Percentiles rank a stretch among this genome's conserved stretches.
Conservation (phyloP, 352 stramenopile genomes). For the Pythium pyrilobum region DNA sequence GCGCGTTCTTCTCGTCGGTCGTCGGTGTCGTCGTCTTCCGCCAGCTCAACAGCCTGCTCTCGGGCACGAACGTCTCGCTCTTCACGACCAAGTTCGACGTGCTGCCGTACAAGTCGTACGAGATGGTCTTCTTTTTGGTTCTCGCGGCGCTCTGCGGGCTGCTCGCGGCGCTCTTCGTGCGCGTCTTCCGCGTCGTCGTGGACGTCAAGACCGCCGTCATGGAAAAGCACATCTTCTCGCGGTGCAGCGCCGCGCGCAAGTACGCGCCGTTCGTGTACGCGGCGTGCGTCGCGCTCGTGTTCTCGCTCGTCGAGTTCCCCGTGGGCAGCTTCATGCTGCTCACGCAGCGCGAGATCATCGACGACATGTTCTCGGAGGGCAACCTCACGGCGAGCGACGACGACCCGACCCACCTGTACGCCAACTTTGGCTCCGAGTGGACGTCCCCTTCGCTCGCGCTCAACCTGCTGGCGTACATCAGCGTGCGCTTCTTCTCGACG, state of each 20-base stretch:
- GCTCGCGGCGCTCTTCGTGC: slow-evolving; percentile 76
- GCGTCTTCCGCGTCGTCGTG: slow-evolving; percentile 47
- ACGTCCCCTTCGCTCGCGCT: slow-evolving; percentile 52
- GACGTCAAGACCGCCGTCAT: slow-evolving; percentile 37
- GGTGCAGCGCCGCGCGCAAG: slow-evolving; percentile 18
- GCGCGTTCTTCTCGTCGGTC: slow-evolving; percentile 87
- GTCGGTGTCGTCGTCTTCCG: slow-evolving; percentile 83
- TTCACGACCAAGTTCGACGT: slow-evolving; percentile 77
- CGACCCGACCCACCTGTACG: slow-evolving; percentile 19
- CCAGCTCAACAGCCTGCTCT: slow-evolving; percentile 55
- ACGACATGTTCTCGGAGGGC: slow-evolving; percentile 82
- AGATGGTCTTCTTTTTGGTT: slow-evolving; percentile 71
- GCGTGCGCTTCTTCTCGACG: slow-evolving; percentile 76
- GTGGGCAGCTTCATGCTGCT: slow-evolving; percentile 80
- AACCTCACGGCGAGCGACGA: slow-evolving; percentile 33
- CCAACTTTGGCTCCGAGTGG: slow-evolving; percentile 48
- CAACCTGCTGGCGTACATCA: slow-evolving; percentile 61
- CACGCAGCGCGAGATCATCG: slow-evolving; percentile 68
- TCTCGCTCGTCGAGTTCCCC: slow-evolving; percentile 64
- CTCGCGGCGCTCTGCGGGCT: slow-evolving; percentile 81
- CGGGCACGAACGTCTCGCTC: slow-evolving; percentile 55
- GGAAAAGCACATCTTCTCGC: slow-evolving; percentile 25
- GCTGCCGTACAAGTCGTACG: slow-evolving; percentile 68
- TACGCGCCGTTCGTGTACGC: slow-evolving; percentile 63
- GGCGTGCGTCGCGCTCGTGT: slow-evolving; percentile 54